Evolutionary conservation across 352 stramenopile species (phyloP).

Genomic region (Pythium grandisporangium): DNA sequence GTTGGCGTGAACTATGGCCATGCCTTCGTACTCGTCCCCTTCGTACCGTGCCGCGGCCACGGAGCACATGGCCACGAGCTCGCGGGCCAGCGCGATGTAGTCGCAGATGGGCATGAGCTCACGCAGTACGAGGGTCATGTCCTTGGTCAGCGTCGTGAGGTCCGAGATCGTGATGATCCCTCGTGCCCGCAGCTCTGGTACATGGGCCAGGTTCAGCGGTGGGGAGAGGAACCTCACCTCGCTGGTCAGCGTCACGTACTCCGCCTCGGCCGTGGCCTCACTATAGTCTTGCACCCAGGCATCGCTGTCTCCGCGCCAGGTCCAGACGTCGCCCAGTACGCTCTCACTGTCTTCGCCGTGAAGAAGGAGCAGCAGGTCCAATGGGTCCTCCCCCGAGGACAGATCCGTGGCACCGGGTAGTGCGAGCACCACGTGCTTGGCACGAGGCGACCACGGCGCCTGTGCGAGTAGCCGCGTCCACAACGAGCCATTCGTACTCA

Average conservation of each 20-base stretch:
- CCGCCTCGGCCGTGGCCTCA: constrained; percentile 11
- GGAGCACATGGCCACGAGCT: constrained; percentile 43
- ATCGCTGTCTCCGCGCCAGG: constrained; percentile 23
- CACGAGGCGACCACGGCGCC: constrained; percentile 39
- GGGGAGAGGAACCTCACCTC: constrained; percentile 33
- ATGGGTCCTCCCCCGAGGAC: constrained; percentile 26
- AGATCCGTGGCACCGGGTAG: constrained; percentile 28
- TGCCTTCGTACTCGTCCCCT: constrained; percentile 31
- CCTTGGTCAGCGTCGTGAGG: constrained; percentile 47
- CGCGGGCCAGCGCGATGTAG: constrained; percentile 52
- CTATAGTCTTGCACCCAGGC: constrained; percentile 46
- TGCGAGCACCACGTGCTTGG: constrained; percentile 39
- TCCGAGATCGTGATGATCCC: constrained; percentile 78
- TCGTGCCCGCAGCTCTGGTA: constrained; percentile 31
- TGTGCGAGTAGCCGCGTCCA: constrained; percentile 22
- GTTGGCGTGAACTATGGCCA: constrained; percentile 24
- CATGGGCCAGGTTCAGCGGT: constrained; percentile 43
- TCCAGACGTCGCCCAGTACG: constrained; percentile 54
- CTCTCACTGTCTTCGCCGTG: constrained; percentile 56
- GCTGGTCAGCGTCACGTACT: constrained; percentile 39
- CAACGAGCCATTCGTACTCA: constrained; percentile 28
- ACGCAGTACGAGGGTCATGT: constrained; percentile 39
- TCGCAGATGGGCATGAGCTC: constrained; percentile 55
- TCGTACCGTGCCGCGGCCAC: constrained; percentile 33
- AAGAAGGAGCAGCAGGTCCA: constrained; percentile 46